A percentile compares a stretch with the other conserved stretches of the same genome.
These are phyloP conservation scores for Antitrichia curtipendula DNA, from an alignment of 225 moss, liverwort and hornwort genomes.

Conservation along the genomic window DNA sequence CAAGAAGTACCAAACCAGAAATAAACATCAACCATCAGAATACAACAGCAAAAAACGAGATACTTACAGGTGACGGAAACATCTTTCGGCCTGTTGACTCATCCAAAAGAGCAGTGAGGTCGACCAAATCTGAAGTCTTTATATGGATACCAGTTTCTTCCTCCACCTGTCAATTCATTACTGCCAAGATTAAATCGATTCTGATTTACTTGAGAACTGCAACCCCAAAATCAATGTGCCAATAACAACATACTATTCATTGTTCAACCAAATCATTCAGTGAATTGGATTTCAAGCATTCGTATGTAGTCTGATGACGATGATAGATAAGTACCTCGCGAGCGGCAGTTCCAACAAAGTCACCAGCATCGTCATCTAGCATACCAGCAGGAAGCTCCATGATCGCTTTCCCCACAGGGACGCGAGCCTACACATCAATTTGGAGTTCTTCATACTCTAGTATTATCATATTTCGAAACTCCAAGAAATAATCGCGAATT, in stretches of 20 bases:
- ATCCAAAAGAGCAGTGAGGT: conserved; percentile 74
- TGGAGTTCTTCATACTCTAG: background rate
- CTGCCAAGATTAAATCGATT: background rate
- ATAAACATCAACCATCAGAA: background rate
- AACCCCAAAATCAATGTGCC: background rate
- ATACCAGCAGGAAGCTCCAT: conserved; percentile 96
- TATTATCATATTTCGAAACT: background rate
- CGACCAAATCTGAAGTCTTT: conserved; percentile 61
- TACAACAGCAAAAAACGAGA: background rate
- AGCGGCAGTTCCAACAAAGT: conserved; percentile 88
- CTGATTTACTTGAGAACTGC: background rate
- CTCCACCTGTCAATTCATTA: conserved; percentile 42
- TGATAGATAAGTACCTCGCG: conserved; percentile 47
- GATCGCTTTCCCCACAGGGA: conserved; percentile 76
- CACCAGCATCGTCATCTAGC: conserved; percentile 71
- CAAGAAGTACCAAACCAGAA: background rate
- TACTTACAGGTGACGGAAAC: conserved; percentile 76
- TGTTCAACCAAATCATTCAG: background rate
- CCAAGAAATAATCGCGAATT: background rate
- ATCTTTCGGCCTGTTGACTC: conserved; percentile 83
- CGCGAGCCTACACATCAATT: conserved; percentile 54
- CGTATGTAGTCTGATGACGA: background rate
- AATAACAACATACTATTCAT: background rate
- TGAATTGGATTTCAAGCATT: background rate
- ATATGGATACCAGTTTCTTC: conserved; percentile 91